Conservation (phyloP, 1,139 yeast genomes). For the Yamadazyma dendronema region DNA sequence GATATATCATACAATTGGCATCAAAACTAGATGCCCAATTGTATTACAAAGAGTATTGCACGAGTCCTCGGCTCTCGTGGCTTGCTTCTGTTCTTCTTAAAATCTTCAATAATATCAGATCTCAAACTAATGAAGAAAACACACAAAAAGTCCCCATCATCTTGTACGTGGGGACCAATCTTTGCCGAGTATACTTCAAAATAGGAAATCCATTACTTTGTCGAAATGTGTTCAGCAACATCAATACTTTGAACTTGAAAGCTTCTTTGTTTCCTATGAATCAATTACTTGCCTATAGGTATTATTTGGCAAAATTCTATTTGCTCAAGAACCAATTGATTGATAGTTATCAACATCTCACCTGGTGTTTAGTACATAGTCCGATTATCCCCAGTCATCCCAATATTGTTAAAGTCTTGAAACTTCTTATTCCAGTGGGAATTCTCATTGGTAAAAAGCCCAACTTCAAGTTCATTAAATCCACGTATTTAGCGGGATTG, state of each 20-base stretch:
- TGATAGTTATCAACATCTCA: conserved; percentile 56
- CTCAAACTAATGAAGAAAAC: conserved; percentile 45
- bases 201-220: conserved; percentile 67
- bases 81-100: conserved; percentile 58
- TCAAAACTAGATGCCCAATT: conserved; percentile 48
- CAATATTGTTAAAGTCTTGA: conserved; percentile 41
- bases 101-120: conserved; percentile 62
- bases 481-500: conserved; percentile 16
- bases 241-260: conserved; percentile 55
- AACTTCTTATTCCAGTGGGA: conserved; percentile 57
- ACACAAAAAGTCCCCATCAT: conserved; percentile 51
- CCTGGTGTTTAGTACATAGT: conserved; percentile 57
- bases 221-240: conserved; percentile 72
- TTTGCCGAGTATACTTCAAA: conserved; percentile 63
- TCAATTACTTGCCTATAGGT: conserved; percentile 58
- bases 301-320: conserved; percentile 64
- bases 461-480: conserved; percentile 25
- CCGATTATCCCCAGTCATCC: conserved; percentile 25
- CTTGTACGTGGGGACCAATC: conserved; percentile 52
- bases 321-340: conserved; percentile 57
- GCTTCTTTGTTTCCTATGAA: conserved; percentile 35
- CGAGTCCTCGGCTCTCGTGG: conserved; percentile 49
- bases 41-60: conserved; percentile 38
- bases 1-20: conserved; percentile 48
- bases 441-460: conserved; percentile 54